Conservation (phyloP, 345 rosid species). For the Syzygium jambos region DNA sequence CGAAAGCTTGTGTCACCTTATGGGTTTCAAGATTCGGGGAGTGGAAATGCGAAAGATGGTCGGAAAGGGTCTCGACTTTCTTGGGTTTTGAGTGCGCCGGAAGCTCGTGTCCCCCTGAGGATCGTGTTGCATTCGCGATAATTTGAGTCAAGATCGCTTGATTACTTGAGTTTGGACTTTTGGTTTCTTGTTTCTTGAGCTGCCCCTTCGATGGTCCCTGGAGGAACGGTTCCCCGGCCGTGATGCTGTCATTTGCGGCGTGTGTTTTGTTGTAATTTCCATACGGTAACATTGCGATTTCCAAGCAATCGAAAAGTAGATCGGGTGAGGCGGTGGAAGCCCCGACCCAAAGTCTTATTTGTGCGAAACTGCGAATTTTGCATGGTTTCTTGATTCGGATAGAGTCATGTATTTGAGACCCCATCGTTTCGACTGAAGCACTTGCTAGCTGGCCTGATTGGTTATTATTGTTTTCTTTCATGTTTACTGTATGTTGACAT, state of each 20-base stretch:
- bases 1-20: background rate
- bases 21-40: background rate
- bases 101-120: background rate
- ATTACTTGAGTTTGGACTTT: background rate
- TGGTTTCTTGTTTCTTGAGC: background rate
- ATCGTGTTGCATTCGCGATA: background rate
- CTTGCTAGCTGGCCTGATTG: background rate
- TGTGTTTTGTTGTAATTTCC: background rate
- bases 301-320: background rate
- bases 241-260: background rate
- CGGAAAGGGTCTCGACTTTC: background rate
- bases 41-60: background rate
- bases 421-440: background rate
- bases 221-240: background rate
- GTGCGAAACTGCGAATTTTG: background rate
- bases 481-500: rapidly evolving
- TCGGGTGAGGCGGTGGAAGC: background rate
- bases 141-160: background rate
- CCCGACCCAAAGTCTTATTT: background rate
- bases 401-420: background rate
- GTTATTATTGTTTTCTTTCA: background rate
- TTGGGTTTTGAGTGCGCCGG: background rate
- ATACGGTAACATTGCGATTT: background rate
- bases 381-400: background rate
- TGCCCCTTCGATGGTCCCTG: background rate